Percentiles rank a stretch among this genome's conserved stretches.
Evolutionary conservation across 1,284 basidiomycete species (phyloP).

Genomic region (Agroathelia rolfsii): DNA sequence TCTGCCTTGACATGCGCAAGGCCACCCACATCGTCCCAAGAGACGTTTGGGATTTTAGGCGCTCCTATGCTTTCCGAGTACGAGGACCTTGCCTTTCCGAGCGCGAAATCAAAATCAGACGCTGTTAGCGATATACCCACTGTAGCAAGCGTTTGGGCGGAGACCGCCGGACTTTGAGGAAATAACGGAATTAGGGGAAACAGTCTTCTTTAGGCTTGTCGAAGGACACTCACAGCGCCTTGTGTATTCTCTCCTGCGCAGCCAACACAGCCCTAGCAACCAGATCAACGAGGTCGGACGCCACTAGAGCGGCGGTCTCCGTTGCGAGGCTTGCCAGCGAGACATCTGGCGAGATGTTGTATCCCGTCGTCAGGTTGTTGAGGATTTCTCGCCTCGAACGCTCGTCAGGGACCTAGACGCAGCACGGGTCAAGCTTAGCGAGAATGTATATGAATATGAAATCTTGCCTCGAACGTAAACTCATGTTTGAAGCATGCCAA

Average conservation of each 20-base stretch:
- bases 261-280: constrained; percentile 52
- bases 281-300: constrained; percentile 74
- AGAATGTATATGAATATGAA: background rate
- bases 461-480: constrained; percentile 59
- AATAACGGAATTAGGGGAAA: background rate
- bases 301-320: constrained; percentile 88
- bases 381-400: constrained; percentile 62
- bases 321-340: constrained; percentile 65
- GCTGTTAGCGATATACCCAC: constrained; percentile 49
- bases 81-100: constrained; percentile 67
- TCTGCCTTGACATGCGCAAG: constrained; percentile 83
- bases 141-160: constrained; percentile 8
- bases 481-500: constrained; percentile 85
- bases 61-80: constrained; percentile 94
- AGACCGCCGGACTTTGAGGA: too few relatives aligned
- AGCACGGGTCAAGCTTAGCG: constrained; percentile 7
- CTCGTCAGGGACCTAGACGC: constrained; percentile 69
- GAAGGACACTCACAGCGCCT: constrained; percentile 29
- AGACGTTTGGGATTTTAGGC: constrained; percentile 92
- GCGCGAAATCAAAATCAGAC: constrained; percentile 65
- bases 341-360: constrained; percentile 67
- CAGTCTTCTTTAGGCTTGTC: too few relatives aligned
- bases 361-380: constrained; percentile 33
- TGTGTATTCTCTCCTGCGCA: constrained; percentile 46
- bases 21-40: constrained; percentile 98